Conservation (phyloP, 345 rosid species). For the Populus deltoides region DNA sequence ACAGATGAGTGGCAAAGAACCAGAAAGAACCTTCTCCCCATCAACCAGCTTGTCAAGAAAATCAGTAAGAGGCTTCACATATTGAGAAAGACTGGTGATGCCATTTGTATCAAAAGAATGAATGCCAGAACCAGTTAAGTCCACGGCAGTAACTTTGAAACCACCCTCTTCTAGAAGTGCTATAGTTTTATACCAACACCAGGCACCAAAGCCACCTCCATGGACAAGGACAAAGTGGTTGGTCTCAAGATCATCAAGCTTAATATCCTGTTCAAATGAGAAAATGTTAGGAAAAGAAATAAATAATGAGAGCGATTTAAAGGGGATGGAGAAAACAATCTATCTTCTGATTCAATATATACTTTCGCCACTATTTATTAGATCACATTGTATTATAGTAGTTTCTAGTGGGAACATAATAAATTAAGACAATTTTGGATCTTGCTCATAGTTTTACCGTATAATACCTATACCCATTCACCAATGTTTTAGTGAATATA, state of each 20-base stretch:
- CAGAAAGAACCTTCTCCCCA: slow-evolving; percentile 62
- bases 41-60: slow-evolving; percentile 64
- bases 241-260: slow-evolving; percentile 77
- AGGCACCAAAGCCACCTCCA: slow-evolving; percentile 98
- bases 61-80: slow-evolving; percentile 80
- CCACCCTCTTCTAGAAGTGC: slow-evolving; percentile 89
- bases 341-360: not conserved
- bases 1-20: slow-evolving; percentile 3
- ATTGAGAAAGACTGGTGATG: slow-evolving; percentile 70
- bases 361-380: not conserved
- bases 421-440: not conserved
- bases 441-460: not conserved
- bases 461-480: not conserved
- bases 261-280: slow-evolving; percentile 48
- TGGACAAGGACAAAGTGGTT: slow-evolving; percentile 82
- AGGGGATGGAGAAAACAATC: not conserved
- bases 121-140: slow-evolving; percentile 91
- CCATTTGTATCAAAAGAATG: slow-evolving; percentile 64
- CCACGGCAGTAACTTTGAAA: slow-evolving; percentile 81
- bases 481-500: not conserved
- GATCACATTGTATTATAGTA: not conserved
- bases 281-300: slow-evolving; percentile 6
- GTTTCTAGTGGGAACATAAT: not conserved
- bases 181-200: slow-evolving; percentile 99
- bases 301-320: not conserved